Percentiles rank a stretch among this genome's conserved stretches.
Evolutionary conservation across 2,329 filamentous ascomycete genomes (phyloP).

Genomic region (Fusarium humuli): DNA sequence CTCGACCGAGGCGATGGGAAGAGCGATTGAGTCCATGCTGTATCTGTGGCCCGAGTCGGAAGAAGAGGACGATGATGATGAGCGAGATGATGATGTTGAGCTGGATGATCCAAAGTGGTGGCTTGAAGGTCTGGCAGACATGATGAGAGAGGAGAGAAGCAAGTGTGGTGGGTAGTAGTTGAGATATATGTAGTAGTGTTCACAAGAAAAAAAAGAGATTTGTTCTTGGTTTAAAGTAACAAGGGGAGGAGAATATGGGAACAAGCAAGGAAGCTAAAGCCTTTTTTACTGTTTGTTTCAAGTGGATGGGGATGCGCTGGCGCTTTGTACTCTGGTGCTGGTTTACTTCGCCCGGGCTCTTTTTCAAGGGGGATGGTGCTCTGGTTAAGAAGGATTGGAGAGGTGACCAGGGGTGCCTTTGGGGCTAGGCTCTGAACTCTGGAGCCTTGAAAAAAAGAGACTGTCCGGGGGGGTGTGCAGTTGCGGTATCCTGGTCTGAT

Average conservation of each 20-base stretch:
- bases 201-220: neutral
- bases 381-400: slow-evolving; percentile 31
- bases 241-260: neutral
- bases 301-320: slow-evolving; percentile 38
- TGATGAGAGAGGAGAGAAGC: slow-evolving; percentile 15
- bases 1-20: slow-evolving; percentile 66
- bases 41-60: slow-evolving; percentile 51
- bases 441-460: slow-evolving; percentile 35
- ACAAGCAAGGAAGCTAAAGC: slow-evolving; percentile 23
- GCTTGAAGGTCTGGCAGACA: slow-evolving; percentile 36
- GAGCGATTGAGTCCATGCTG: slow-evolving; percentile 62
- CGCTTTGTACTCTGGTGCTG: slow-evolving; percentile 24
- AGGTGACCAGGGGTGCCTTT: slow-evolving; percentile 21
- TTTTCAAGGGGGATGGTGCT: slow-evolving; percentile 28
- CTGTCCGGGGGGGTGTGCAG: slow-evolving; percentile 27
- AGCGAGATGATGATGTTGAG: slow-evolving; percentile 38
- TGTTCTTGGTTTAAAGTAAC: neutral
- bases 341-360: slow-evolving; percentile 20
- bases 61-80: slow-evolving; percentile 40
- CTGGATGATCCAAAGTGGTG: slow-evolving; percentile 42
- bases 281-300: slow-evolving; percentile 30
- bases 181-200: slow-evolving; percentile 23
- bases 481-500: neutral
- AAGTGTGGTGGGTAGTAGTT: slow-evolving; percentile 25
- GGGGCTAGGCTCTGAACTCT: slow-evolving; percentile 32